Conservation (phyloP, 352 stramenopile genomes). For the Globisporangium nagaii region DNA sequence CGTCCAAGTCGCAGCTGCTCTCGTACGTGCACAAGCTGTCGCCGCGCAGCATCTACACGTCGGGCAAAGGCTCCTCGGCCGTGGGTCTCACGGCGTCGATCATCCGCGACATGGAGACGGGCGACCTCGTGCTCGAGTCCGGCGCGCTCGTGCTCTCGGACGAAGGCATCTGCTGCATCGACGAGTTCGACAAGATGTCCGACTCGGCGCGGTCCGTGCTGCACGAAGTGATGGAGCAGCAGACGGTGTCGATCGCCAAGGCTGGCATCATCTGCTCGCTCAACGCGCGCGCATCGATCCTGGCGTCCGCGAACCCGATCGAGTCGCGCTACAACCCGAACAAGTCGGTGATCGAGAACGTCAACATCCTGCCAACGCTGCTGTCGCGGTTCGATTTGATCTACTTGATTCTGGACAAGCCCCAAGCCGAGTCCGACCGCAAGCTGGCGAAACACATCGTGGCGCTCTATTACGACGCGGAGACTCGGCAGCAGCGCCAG, state of each 20-base stretch:
- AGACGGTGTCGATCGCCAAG: constrained; percentile 98
- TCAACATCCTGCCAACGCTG: constrained; percentile 72
- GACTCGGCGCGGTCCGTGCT: constrained; percentile 96
- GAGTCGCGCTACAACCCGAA: constrained; percentile 98
- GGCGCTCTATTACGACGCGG: constrained; percentile 93
- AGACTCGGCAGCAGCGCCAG: constrained; percentile 38
- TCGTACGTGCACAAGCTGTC: constrained; percentile 96
- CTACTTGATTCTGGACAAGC: constrained; percentile 98
- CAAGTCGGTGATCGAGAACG: constrained; percentile 80
- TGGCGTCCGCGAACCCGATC: constrained; percentile 98
- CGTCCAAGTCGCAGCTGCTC: constrained; percentile 98
- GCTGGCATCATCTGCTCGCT: constrained; percentile 93
- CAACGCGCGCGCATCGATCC: constrained; percentile 91
- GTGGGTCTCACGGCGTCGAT: constrained; percentile 98
- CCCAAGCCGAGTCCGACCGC: constrained; percentile 91
- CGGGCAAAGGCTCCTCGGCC: constrained; percentile 95
- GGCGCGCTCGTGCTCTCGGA: constrained; percentile 96
- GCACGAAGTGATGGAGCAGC: constrained; percentile 99
- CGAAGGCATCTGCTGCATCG: constrained; percentile 98
- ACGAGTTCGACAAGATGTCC: constrained; percentile 99
- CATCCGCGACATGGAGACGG: constrained; percentile 96
- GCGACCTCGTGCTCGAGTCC: constrained; percentile 96
- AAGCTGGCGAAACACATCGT: constrained; percentile 97
- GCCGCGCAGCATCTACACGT: constrained; percentile 98
- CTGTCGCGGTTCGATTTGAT: constrained; percentile 99